Evolutionary conservation across 1,139 yeast species (phyloP), one percentile per base, ranked within the genome.

Genomic region (Suhomyces ambrosiae): DNA sequence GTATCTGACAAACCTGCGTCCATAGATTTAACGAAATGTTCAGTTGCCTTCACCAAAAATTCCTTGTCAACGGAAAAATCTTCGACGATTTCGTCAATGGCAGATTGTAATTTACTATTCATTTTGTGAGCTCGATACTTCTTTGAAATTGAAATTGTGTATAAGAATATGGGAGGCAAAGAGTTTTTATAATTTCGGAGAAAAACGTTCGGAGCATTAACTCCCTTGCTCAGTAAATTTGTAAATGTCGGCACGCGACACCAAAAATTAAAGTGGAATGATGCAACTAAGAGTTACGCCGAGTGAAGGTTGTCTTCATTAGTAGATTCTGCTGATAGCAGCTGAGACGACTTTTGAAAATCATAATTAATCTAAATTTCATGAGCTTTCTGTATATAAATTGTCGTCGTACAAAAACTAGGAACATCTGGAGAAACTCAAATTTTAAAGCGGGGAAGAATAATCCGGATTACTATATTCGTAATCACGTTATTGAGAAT

Each of bases 21-120:
- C 71, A 86, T 84, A 26, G 82, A 76, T 42, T 72, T 64, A 30
- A 77, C 69, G 59, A 87, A 88, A 42, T 73, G 68, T n/a, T 74
- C 75, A 1, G 89, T 86, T 14, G 87, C 79, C 34, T 71, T 65
- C 32, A 69, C 60, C 38, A 87, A 65, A 33, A 68, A 69, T 9
- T 74, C 76, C 41, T 75, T 71, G 31, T 72, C 66, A 11, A 87
- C 67, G 2, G 62, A 61, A 53, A 86, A 86, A 40, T 78, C 77
- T 23, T 68, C 50, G 33, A 73, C 79, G 21, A 87, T 69, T 27
- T 72, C 65, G 30, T 74, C 71, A 27, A 81, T 53, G 4, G 65
- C 68, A 16, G 48, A 33, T 49, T 65, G 58, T 44, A 70, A 55
- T 46, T 56, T 45, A 23, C 53, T 35, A 38, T 61, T 60, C 70